Percentiles rank a stretch among this genome's conserved stretches.
phyloP scores from a whole-genome alignment of 805 yeast species.

The Candida krabiensis region DNA sequence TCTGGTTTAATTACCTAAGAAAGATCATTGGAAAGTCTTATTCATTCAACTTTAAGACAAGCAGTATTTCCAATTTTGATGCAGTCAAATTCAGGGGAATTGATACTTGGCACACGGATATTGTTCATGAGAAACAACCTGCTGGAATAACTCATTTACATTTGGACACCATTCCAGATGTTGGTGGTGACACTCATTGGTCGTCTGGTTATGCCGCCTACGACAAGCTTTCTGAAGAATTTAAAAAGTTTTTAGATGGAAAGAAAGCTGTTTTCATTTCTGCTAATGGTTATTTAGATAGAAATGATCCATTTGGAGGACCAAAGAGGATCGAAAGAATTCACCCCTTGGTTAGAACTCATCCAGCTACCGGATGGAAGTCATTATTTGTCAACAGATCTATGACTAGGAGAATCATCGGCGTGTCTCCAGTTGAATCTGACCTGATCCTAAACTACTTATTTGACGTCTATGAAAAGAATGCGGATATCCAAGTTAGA shows the following conservation, averaged over 20 bases:
- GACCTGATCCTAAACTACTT: slow-evolving; percentile 43
- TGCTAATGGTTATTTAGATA: slow-evolving; percentile 38
- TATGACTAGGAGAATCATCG: slow-evolving; percentile 51
- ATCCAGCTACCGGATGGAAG: slow-evolving; percentile 68
- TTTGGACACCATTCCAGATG: slow-evolving; percentile 46
- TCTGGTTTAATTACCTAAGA: slow-evolving; percentile 39
- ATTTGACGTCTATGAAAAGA: slow-evolving; percentile 44
- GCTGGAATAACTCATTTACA: slow-evolving; percentile 56
- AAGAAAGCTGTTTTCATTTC: slow-evolving; percentile 44
- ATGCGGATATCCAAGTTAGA: slow-evolving; percentile 56
- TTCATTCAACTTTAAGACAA: slow-evolving; percentile 15
- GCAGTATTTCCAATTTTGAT: slow-evolving; percentile 17
- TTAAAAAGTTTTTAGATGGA: slow-evolving; percentile 51
- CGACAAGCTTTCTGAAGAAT: slow-evolving; percentile 51
- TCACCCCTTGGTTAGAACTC: slow-evolving; percentile 62
- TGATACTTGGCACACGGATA: slow-evolving; percentile 50
- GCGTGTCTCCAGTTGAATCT: slow-evolving; percentile 50
- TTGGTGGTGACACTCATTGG: slow-evolving; percentile 58
- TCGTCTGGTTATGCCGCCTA: slow-evolving; percentile 57
- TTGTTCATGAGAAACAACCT: slow-evolving; percentile 57
- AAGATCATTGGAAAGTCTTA: slow-evolving; percentile 25
- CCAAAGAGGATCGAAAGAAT: slow-evolving; percentile 49
- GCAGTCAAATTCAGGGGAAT: slow-evolving; percentile 9
- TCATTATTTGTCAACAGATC: slow-evolving; percentile 52
- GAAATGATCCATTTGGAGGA: slow-evolving; percentile 45